Evolutionary conservation across 768 basidiomycete genomes (phyloP).

Genomic region (Chlorophyllum brunneum): DNA sequence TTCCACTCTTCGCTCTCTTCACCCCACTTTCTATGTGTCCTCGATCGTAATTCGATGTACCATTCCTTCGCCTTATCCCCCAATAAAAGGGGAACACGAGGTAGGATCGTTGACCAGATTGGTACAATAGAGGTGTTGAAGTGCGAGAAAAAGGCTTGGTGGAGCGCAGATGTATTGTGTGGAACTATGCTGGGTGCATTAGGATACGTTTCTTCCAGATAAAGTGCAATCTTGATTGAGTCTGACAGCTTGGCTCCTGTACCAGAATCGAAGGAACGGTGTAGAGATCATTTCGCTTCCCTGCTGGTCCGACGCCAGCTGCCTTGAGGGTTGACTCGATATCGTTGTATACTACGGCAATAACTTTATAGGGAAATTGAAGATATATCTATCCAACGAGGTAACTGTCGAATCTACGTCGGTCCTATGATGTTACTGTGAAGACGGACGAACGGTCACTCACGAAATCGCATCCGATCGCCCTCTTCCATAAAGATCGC

Average conservation of each 20-base stretch:
- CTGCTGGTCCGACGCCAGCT: conserved; percentile 1
- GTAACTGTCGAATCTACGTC: no score
- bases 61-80: background rate
- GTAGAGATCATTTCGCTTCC: conserved; percentile 2
- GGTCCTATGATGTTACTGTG: no score
- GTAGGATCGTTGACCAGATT: background rate
- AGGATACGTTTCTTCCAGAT: conserved; percentile 14
- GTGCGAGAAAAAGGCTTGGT: background rate
- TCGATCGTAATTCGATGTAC: background rate
- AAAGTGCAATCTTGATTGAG: conserved; percentile 12
- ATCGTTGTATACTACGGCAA: conserved; percentile 7
- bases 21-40: conserved; percentile 1
- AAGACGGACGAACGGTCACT: no score
- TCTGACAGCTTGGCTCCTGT: conserved; percentile 11
- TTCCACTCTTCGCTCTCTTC: background rate
- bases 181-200: background rate
- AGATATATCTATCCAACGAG: no score
- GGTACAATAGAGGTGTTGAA: background rate
- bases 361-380: background rate
- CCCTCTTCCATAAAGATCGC: no score
- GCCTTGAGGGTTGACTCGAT: conserved; percentile 6
- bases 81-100: background rate
- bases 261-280: conserved; percentile 13
- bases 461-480: no score
- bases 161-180: background rate